These are phyloP conservation scores for Ophioceras dolichostomum DNA, from an alignment of 2,329 filamentous ascomycete genomes.

Conservation along the genomic window DNA sequence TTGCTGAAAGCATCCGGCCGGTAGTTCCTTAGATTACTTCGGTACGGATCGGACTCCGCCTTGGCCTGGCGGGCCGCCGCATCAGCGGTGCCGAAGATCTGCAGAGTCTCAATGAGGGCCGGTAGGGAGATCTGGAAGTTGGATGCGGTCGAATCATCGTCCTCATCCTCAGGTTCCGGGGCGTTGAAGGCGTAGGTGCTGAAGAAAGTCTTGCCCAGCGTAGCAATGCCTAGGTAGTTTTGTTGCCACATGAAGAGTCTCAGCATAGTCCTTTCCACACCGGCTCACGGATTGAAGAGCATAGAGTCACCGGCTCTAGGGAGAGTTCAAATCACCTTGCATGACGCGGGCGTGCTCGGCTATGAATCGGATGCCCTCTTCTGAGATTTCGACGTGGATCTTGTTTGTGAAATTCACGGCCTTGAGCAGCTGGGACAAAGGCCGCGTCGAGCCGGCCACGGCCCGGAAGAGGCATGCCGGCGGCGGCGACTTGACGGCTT, in stretches of 20 bases:
- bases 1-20: slow-evolving; percentile 68
- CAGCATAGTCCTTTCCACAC: too few relatives aligned
- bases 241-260: not conserved
- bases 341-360: slow-evolving; percentile 83
- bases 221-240: slow-evolving; percentile 49
- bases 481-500: slow-evolving; percentile 6
- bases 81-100: slow-evolving; percentile 86
- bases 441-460: slow-evolving; percentile 65
- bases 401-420: slow-evolving; percentile 49
- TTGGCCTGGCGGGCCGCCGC: slow-evolving; percentile 44
- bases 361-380: slow-evolving; percentile 75
- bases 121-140: slow-evolving; percentile 79
- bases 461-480: slow-evolving; percentile 53
- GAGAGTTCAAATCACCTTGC: slow-evolving; percentile 56
- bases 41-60: slow-evolving; percentile 46
- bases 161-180: slow-evolving; percentile 21
- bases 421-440: slow-evolving; percentile 51
- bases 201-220: slow-evolving; percentile 82
- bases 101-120: slow-evolving; percentile 82
- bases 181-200: slow-evolving; percentile 66
- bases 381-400: slow-evolving; percentile 60
- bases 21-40: slow-evolving; percentile 49
- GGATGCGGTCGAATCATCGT: slow-evolving; percentile 35
- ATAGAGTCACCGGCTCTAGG: not conserved
- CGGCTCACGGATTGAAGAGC: not conserved